Conservation (phyloP, 169 alveolate species). For the Perkinsus marinus region DNA sequence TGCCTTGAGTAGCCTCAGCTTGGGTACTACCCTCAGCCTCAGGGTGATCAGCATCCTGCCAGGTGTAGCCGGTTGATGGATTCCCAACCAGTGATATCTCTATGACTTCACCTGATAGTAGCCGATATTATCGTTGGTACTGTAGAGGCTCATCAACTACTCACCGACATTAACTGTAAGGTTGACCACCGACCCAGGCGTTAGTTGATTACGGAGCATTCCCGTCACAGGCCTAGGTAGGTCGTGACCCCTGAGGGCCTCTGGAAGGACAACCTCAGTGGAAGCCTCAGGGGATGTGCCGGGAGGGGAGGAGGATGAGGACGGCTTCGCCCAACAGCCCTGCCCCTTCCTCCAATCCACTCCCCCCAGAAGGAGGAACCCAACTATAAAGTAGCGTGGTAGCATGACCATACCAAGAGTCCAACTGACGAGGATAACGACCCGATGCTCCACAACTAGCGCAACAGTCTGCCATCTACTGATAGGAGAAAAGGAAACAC, state of each 20-base stretch:
- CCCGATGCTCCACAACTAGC: too few species aligned
- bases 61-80: background rate
- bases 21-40: background rate
- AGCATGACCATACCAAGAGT: background rate
- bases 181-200: background rate
- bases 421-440: too few species aligned
- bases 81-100: background rate
- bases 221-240: background rate
- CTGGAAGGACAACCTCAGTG: background rate
- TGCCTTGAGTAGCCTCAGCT: background rate
- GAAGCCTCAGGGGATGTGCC: background rate
- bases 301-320: background rate
- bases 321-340: background rate
- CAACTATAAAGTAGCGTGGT: background rate
- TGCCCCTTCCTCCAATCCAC: background rate
- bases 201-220: background rate
- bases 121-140: background rate
- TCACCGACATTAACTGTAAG: background rate
- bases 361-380: background rate
- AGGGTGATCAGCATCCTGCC: background rate
- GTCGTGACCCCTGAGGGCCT: background rate
- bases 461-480: too few species aligned
- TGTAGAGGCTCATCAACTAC: background rate
- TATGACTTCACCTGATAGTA: background rate
- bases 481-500: too few species aligned